Conservation (phyloP, 2,329 filamentous ascomycete genomes). For the Gremmenia infestans region DNA sequence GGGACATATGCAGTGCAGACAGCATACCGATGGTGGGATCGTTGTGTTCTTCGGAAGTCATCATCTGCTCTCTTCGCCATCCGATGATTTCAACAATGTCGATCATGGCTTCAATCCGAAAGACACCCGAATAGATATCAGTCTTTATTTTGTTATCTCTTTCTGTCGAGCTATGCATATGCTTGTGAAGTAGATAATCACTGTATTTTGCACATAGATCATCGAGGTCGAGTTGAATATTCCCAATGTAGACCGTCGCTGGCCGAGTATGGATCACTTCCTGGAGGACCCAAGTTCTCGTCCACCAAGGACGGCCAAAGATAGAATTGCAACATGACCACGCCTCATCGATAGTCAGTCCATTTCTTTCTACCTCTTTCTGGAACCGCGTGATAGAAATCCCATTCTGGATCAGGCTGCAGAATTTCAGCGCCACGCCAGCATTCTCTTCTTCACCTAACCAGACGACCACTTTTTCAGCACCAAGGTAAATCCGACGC, state of each 20-base stretch:
- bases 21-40: background rate
- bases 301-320: conserved; percentile 1
- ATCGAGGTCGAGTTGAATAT: background rate
- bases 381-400: background rate
- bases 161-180: background rate
- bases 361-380: background rate
- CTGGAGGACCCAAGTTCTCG: conserved; percentile 2
- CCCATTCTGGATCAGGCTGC: background rate
- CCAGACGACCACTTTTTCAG: conserved; percentile 1
- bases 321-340: background rate
- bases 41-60: background rate
- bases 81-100: background rate
- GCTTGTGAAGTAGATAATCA: background rate
- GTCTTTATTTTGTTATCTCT: background rate
- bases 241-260: background rate
- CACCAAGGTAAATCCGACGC: background rate
- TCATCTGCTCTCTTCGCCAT: background rate
- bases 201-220: background rate
- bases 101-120: background rate
- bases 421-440: background rate
- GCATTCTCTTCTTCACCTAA: background rate
- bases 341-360: background rate
- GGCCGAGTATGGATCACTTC: background rate
- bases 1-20: background rate
- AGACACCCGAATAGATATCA: background rate